Evolutionary conservation across 176 grass and related monocot species (phyloP), one percentile per base, ranked within the genome.

Genomic region (Phyllostachys edulis): DNA sequence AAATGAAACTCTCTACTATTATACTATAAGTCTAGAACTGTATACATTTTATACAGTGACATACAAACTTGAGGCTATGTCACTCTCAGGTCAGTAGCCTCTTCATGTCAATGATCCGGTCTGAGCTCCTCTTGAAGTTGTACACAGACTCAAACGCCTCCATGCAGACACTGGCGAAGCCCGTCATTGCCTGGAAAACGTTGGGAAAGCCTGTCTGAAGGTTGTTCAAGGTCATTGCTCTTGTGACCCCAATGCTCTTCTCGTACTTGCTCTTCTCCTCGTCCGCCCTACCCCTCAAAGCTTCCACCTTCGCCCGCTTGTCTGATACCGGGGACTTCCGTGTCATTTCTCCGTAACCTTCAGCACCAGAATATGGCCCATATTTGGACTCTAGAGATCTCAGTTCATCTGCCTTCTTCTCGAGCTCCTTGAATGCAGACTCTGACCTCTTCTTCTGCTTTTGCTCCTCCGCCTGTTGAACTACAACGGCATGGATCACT

Each of bases 261-360:
- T 99, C 82, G 55, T 99, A 94, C 56, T 99, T 99, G 89, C 89
- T 99, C 85, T 94, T 96, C 86, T 99, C 93, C 13, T 99, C 96
- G 20, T 99, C 96, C 0, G 89, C 93, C 56, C 88, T 92, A 4
- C 50, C 75, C 83, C 94, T 90, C 45, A 99, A 68, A 24, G 83
- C 83, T 76, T 96, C 93, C 37, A 94, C 91, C 90, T 91, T 96
- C 9, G 84, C 93, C 11, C 80, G 80, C 91, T 91, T 96, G 63
- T 99, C 91, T 13, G 88, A 24, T 1, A 91, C 71, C 0, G 86
- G 80, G 2, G 81, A 82, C 84, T 80, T 91, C 10, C 81, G 87
- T 2, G 40, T 34, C 47, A 80, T 62, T 55, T 84, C 92, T 26
- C 77, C 75, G 12, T 89, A 82, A 47, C 81, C 87, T 71, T 85